These are phyloP conservation scores for Hymenoscyphus linearis DNA, from an alignment of 2,329 filamentous ascomycete genomes.

Conservation along the genomic window DNA sequence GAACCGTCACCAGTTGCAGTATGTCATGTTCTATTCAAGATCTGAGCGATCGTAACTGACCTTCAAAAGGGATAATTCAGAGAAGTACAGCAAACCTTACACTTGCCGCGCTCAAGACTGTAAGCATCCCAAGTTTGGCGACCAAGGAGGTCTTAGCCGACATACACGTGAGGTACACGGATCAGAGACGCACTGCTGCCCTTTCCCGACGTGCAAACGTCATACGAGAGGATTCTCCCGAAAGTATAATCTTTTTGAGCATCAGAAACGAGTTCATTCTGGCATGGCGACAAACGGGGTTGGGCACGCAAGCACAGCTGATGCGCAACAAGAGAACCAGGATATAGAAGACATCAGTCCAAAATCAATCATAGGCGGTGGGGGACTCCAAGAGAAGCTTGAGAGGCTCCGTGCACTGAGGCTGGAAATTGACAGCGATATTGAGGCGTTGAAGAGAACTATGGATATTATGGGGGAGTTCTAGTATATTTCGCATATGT, in stretches of 20 bases:
- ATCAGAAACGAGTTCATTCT: conserved; percentile 16
- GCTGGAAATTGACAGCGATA: neutral
- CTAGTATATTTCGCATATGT: neutral
- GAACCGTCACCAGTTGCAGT: neutral
- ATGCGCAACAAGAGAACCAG: neutral
- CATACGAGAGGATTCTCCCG: conserved; percentile 12
- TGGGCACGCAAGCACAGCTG: neutral
- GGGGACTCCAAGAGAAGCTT: neutral
- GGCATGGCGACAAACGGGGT: neutral
- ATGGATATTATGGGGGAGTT: neutral
- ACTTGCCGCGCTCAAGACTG: conserved; percentile 6
- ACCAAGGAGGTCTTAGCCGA: conserved; percentile 15
- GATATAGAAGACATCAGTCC: too few species aligned
- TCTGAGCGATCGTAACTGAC: neutral
- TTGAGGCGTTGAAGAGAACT: neutral
- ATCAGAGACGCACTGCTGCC: conserved; percentile 12
- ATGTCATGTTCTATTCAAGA: neutral
- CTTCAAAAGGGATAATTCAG: neutral
- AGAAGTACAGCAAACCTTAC: conserved; percentile 1
- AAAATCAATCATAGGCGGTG: neutral
- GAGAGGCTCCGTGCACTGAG: neutral
- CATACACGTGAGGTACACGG: conserved; percentile 19
- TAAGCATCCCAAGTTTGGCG: conserved; percentile 7
- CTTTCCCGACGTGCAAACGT: conserved; percentile 16
- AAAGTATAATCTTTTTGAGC: conserved; percentile 16